Conservation (phyloP, 2,329 filamentous ascomycete species). For the Periglandula ipomoeae region DNA sequence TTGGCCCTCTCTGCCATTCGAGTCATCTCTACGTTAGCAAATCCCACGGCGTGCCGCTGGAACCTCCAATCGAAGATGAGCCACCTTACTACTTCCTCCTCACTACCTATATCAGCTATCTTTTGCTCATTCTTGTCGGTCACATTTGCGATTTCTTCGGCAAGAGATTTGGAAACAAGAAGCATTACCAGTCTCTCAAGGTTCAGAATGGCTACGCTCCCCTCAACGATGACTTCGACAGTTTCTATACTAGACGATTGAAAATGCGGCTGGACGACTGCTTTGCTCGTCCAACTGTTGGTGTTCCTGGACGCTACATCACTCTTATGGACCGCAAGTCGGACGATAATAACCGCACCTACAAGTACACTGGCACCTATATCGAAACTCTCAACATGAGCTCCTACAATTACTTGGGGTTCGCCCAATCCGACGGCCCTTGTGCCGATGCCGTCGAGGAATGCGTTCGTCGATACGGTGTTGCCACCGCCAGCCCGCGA, state of each 20-base stretch:
- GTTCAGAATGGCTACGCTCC: conserved; percentile 84
- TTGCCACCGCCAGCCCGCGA: conserved; percentile 73
- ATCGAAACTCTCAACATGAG: conserved; percentile 98
- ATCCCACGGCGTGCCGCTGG: conserved; percentile 72
- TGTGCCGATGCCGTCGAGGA: conserved; percentile 92
- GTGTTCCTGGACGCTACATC: conserved; percentile 89
- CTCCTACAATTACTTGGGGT: conserved; percentile 98
- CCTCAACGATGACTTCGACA: conserved; percentile 96
- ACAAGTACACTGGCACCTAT: conserved; percentile 78
- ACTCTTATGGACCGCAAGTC: conserved; percentile 86
- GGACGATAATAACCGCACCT: conserved; percentile 84
- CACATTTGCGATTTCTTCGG: conserved; percentile 97
- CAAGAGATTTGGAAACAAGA: conserved; percentile 82
- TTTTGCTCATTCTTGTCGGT: conserved; percentile 89
- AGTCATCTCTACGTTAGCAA: conserved; percentile 84
- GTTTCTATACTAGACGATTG: conserved; percentile 87
- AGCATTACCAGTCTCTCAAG: conserved; percentile 72
- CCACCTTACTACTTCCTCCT: conserved; percentile 94
- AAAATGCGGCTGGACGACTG: conserved; percentile 96
- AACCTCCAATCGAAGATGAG: conserved; percentile 82
- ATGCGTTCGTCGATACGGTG: conserved; percentile 72
- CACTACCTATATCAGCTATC: conserved; percentile 96
- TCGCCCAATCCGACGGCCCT: conserved; percentile 93
- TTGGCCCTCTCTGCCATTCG: conserved; percentile 72
- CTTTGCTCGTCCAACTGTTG: conserved; percentile 85